Evolutionary conservation across 2,329 filamentous ascomycete genomes (phyloP).

Genomic region (Colletotrichum camelliae): DNA sequence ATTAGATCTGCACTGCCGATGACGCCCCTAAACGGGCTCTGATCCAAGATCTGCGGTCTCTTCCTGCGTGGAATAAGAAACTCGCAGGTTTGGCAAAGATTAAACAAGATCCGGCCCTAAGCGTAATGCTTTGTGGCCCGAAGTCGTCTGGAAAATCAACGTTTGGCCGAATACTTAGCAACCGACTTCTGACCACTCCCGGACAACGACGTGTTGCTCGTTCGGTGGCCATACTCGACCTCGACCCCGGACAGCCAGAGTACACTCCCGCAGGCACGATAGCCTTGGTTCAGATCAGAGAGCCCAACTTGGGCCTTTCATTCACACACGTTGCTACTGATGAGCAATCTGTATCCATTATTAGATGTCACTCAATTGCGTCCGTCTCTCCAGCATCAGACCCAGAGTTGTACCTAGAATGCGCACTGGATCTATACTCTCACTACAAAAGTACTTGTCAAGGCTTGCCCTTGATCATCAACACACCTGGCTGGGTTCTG

Average conservation of each 20-base stretch:
- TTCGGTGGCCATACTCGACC: constrained; percentile 63
- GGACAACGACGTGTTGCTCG: constrained; percentile 24
- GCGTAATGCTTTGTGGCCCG: constrained; percentile 69
- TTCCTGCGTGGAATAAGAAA: constrained; percentile 66
- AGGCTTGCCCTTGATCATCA: constrained; percentile 68
- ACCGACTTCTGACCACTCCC: constrained; percentile 65
- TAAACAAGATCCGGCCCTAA: constrained; percentile 38
- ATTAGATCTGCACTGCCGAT: constrained; percentile 57
- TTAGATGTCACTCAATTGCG: constrained; percentile 72
- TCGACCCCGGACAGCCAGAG: constrained; percentile 81
- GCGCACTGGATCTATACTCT: constrained; percentile 66
- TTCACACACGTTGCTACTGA: constrained; percentile 63
- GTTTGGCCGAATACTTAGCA: constrained; percentile 70
- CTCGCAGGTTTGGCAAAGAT: constrained; percentile 50
- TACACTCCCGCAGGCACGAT: constrained; percentile 74
- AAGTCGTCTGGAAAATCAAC: constrained; percentile 81
- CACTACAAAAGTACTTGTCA: constrained; percentile 54
- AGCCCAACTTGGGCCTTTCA: constrained; percentile 68
- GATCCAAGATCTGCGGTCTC: constrained; percentile 61
- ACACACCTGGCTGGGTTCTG: constrained; percentile 77
- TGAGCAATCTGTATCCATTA: constrained; percentile 30
- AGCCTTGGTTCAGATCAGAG: constrained; percentile 66
- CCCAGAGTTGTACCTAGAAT: constrained; percentile 69
- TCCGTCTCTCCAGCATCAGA: constrained; percentile 70
- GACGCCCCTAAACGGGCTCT: constrained; percentile 55